A percentile compares a stretch with the other conserved stretches of the same genome.
Evolutionary conservation across 352 stramenopile species (phyloP).

Genomic region (Phytophthora foliorum): DNA sequence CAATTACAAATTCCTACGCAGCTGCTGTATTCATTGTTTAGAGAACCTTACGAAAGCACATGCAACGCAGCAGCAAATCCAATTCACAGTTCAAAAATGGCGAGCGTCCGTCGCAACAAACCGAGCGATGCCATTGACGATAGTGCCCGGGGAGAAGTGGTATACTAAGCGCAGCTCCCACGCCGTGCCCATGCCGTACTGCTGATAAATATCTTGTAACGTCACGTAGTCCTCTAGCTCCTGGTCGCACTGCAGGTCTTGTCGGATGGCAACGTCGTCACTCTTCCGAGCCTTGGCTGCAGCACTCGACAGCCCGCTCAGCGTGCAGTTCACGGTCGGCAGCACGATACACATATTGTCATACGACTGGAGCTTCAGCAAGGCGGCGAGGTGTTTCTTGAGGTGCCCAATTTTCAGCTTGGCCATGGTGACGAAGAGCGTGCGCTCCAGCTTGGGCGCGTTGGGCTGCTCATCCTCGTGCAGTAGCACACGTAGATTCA

Average conservation of each 20-base stretch:
- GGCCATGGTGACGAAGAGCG: slow-evolving; percentile 68
- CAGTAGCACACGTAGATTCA: slow-evolving; percentile 72
- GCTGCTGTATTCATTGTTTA: background rate
- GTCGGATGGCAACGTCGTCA: slow-evolving; percentile 44
- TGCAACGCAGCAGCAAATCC: background rate
- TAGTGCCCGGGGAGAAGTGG: slow-evolving; percentile 78
- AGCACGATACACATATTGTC: slow-evolving; percentile 73
- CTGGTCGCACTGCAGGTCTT: slow-evolving; percentile 80
- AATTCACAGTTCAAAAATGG: slow-evolving; percentile 23
- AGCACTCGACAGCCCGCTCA: slow-evolving; percentile 51
- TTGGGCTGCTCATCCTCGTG: slow-evolving; percentile 56
- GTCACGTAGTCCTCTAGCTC: slow-evolving; percentile 77
- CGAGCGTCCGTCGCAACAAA: slow-evolving; percentile 41
- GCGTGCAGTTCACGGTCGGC: slow-evolving; percentile 54
- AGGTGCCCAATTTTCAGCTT: slow-evolving; percentile 79
- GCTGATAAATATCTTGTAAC: slow-evolving; percentile 86
- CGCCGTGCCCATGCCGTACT: slow-evolving; percentile 74
- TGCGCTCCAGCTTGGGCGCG: slow-evolving; percentile 52
- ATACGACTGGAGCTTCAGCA: slow-evolving; percentile 57
- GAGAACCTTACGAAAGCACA: background rate
- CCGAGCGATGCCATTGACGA: slow-evolving; percentile 74
- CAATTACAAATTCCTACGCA: background rate
- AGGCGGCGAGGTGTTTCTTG: slow-evolving; percentile 70
- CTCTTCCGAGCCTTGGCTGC: slow-evolving; percentile 26
- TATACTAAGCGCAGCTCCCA: slow-evolving; percentile 83